Percentiles rank a stretch among this genome's conserved stretches.
phyloP scores from a whole-genome alignment of 768 basidiomycete species.

The Gymnopilus junonius region DNA sequence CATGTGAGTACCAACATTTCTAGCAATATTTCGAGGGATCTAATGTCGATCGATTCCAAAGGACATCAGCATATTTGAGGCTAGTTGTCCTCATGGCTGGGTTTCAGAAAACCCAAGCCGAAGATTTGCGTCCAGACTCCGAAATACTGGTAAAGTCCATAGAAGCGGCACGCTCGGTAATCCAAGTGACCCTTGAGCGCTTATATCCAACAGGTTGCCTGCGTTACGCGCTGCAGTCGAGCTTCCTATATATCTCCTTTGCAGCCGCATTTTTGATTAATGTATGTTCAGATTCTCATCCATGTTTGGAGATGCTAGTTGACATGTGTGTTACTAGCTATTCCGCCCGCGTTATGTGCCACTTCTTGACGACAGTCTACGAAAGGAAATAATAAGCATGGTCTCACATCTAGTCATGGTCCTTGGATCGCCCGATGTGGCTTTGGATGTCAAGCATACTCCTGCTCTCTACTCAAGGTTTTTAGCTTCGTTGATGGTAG shows the following conservation, averaged over 20 bases:
- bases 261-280: slow-evolving; percentile 66
- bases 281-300: slow-evolving; percentile 37
- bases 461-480: slow-evolving; percentile 64
- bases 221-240: slow-evolving; percentile 58
- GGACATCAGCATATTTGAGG: slow-evolving; percentile 58
- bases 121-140: slow-evolving; percentile 43
- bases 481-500: slow-evolving; percentile 49
- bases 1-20: slow-evolving; percentile 34
- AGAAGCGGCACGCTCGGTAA: slow-evolving; percentile 58
- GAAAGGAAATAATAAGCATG: slow-evolving; percentile 44
- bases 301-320: background rate
- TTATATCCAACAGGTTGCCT: slow-evolving; percentile 59
- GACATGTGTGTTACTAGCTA: slow-evolving; percentile 36
- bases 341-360: slow-evolving; percentile 52
- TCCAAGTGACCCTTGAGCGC: slow-evolving; percentile 54
- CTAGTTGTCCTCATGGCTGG: slow-evolving; percentile 60
- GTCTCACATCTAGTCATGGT: slow-evolving; percentile 50
- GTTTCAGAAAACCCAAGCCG: slow-evolving; percentile 51
- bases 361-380: slow-evolving; percentile 43
- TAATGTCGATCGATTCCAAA: slow-evolving; percentile 25
- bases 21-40: background rate
- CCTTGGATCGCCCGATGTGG: slow-evolving; percentile 52
- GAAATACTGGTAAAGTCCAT: slow-evolving; percentile 52
- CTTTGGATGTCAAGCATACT: slow-evolving; percentile 58
- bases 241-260: slow-evolving; percentile 57